Evolutionary conservation across 305 asterid species (phyloP).

Genomic region (Withania somnifera): DNA sequence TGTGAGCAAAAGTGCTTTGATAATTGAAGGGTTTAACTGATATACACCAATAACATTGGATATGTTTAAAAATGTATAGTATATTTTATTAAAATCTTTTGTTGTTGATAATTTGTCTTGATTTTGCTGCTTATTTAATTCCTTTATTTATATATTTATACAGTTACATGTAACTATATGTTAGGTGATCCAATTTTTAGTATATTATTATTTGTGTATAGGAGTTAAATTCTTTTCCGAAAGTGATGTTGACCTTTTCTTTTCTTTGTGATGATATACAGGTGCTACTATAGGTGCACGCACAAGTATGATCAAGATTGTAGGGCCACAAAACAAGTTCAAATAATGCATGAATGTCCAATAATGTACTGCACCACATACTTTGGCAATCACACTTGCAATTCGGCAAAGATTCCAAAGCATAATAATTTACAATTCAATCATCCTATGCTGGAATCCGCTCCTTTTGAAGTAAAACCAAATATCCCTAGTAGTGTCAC

Average conservation of each 20-base stretch:
- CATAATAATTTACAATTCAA: background rate
- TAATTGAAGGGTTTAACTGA: too few species aligned
- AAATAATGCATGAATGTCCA: constrained; percentile 27
- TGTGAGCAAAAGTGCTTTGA: too few species aligned
- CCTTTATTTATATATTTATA: background rate
- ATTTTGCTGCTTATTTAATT: background rate
- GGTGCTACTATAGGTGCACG: constrained; percentile 79
- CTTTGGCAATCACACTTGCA: constrained; percentile 54
- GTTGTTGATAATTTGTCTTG: background rate
- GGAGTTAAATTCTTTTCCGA: background rate
- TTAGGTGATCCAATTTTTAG: background rate
- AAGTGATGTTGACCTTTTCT: background rate
- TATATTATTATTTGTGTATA: background rate
- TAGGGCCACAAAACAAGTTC: constrained; percentile 63
- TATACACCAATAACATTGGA: too few species aligned
- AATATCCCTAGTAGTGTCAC: background rate
- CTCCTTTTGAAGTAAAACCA: constrained; percentile 10
- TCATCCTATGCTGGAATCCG: constrained; percentile 14
- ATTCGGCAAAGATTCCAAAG: background rate
- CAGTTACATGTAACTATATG: background rate
- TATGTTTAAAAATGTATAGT: too few species aligned
- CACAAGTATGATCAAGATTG: constrained; percentile 51
- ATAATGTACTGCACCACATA: constrained; percentile 41
- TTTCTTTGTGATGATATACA: constrained; percentile 9
- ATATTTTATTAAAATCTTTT: background rate